These are phyloP conservation scores for Blastomyces emzantsi DNA, from an alignment of 2,329 filamentous ascomycete species.

Conservation along the genomic window DNA sequence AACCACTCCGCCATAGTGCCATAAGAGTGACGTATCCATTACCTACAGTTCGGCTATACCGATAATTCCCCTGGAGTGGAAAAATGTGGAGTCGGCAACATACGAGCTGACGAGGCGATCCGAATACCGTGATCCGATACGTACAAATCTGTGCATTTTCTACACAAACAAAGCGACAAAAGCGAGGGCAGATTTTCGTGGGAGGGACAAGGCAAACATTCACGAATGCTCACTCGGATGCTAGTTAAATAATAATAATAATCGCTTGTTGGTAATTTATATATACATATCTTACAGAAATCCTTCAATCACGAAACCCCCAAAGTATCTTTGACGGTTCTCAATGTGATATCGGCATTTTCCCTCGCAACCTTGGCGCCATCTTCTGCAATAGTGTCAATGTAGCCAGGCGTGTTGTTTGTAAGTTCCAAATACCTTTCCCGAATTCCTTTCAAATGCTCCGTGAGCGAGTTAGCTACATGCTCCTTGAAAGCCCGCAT, in stretches of 20 bases:
- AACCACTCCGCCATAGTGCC: neutral
- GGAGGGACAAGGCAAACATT: neutral
- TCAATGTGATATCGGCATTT: slow-evolving; percentile 16
- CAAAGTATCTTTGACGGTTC: slow-evolving; percentile 14
- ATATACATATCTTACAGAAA: neutral
- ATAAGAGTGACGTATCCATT: neutral
- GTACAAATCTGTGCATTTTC: neutral
- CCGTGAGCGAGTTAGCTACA: slow-evolving; percentile 43
- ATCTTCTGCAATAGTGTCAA: slow-evolving; percentile 14
- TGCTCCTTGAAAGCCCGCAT: slow-evolving; percentile 55
- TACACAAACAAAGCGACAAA: neutral
- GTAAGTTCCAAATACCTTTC: slow-evolving; percentile 22
- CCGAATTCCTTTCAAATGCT: slow-evolving; percentile 26
- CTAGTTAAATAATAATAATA: neutral
- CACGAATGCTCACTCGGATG: neutral
- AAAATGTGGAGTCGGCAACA: neutral
- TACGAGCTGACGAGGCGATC: neutral
- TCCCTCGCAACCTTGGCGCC: slow-evolving; percentile 13
- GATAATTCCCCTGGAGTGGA: neutral
- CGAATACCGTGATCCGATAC: too few species aligned
- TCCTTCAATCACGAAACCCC: slow-evolving; percentile 6
- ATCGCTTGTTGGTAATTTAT: neutral
- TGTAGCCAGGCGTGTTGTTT: slow-evolving; percentile 9
- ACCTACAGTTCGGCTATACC: neutral
- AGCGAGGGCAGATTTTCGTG: neutral